phyloP scores from a whole-genome alignment of 768 basidiomycete genomes.

The Collybiopsis confluens region DNA sequence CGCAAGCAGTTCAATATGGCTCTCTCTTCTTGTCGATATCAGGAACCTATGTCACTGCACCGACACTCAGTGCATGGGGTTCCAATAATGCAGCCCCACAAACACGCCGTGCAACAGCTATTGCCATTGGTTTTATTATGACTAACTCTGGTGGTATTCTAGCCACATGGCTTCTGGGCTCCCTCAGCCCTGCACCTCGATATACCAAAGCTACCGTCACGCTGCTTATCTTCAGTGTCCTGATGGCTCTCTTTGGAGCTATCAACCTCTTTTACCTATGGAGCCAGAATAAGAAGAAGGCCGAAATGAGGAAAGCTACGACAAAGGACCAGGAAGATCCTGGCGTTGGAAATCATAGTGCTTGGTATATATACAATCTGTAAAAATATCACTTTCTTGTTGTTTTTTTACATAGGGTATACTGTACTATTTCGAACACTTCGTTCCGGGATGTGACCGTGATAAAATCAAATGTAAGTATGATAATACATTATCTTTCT shows the following conservation, averaged over 20 bases:
- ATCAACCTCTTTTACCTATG: slow-evolving; percentile 21
- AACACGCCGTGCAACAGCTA: slow-evolving; percentile 50
- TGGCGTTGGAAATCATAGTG: slow-evolving; percentile 23
- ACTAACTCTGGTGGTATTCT: slow-evolving; percentile 60
- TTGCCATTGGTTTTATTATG: slow-evolving; percentile 57
- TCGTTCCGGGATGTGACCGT: too few species aligned
- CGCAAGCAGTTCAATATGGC: too few species aligned
- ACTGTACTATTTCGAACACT: too few species aligned
- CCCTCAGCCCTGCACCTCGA: slow-evolving; percentile 22
- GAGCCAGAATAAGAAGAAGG: slow-evolving; percentile 22
- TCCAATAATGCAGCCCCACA: slow-evolving; percentile 61
- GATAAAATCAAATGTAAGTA: too few species aligned
- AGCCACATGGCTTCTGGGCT: slow-evolving; percentile 55
- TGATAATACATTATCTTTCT: too few species aligned
- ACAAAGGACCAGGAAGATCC: slow-evolving; percentile 16
- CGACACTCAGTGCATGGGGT: slow-evolving; percentile 40
- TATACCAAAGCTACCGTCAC: slow-evolving; percentile 15
- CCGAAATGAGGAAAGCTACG: slow-evolving; percentile 14
- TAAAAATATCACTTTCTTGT: too few species aligned
- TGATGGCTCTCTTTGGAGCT: slow-evolving; percentile 16
- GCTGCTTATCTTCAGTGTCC: slow-evolving; percentile 11
- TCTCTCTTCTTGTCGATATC: too few species aligned
- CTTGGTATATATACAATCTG: slow-evolving; percentile 27
- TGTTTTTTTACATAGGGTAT: too few species aligned
- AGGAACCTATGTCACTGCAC: too few species aligned